Evolutionary conservation across 2,329 filamentous ascomycete genomes (phyloP), one percentile per base, ranked within the genome.

Genomic region (Colletotrichum sojae): DNA sequence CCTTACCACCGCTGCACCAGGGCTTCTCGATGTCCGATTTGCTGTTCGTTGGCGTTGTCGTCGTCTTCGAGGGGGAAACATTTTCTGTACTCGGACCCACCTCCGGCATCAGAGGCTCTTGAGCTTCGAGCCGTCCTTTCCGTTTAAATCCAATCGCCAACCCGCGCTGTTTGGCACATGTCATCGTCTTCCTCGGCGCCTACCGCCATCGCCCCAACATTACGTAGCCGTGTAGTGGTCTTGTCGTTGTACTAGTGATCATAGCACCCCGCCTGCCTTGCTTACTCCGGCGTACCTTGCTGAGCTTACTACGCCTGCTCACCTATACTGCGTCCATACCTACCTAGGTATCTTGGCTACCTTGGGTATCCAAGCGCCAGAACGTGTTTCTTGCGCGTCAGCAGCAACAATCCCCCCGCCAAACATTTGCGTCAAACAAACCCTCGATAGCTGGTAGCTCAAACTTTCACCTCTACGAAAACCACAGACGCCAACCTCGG

Each of bases 121-220:
- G 62, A 62, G 43, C 66, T 52, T 54, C 25, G 43, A 69, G 66
- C 66, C 61, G 66, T 60, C 39, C 8, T 55, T 69, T 69, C 66
- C 66, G 66, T 69, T n/a, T n/a, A 69, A 65, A 46, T 40, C 62
- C 66, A 69, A 69, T 60, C 49, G 62, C 45, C 16, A 48, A 51
- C 43, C 20, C 27, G 31, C 20, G 18, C 43, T 25, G 48, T 57
- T 51, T 66, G 55, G 48, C 66, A 69, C 54, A 69, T 69, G 66
- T 40, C 55, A 20, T 54, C 51, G 61, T 52, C 25, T 25, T 49
- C 22, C 66, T 66, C 66, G 66, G 66, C 66, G 55, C 43, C 55
- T 51, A 55, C 66, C 55, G 60, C 25, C 25, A 55, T 51, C 59
- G 55, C 55, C 18, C 62, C 62, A 60, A 22, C 31, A 60, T 69